These are phyloP conservation scores for Claviceps humidiphila DNA, from an alignment of 2,329 filamentous ascomycete species.

Conservation along the genomic window DNA sequence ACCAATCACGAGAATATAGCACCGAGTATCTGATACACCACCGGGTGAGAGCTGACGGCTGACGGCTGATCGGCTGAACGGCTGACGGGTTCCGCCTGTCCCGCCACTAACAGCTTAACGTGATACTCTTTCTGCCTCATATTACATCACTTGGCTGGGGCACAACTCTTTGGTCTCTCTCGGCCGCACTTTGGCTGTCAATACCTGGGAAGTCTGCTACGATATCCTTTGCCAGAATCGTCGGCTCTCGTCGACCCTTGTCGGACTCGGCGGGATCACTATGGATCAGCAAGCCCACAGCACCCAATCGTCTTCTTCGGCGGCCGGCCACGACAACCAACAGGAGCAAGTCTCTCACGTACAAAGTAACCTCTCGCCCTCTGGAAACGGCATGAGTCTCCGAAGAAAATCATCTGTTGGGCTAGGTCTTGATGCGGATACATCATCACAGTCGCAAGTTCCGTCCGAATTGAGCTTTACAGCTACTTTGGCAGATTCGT, in stretches of 20 bases:
- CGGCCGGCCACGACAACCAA: constrained; percentile 25
- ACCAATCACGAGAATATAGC: neutral
- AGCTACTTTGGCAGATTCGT: constrained; percentile 14
- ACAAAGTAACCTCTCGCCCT: constrained; percentile 49
- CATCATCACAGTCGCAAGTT: constrained; percentile 25
- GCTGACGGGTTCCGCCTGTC: too few species aligned
- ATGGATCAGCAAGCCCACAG: constrained; percentile 30
- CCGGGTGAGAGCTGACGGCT: neutral
- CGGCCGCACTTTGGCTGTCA: constrained; percentile 24
- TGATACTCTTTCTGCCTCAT: constrained; percentile 7
- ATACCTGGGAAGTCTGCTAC: constrained; percentile 34
- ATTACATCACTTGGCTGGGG: constrained; percentile 11
- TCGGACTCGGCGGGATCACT: constrained; percentile 15
- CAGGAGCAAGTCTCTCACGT: constrained; percentile 45
- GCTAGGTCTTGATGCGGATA: constrained; percentile 46
- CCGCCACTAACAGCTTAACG: neutral
- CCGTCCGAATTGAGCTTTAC: constrained; percentile 21
- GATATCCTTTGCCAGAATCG: constrained; percentile 8
- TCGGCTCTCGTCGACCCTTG: neutral
- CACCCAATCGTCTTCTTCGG: constrained; percentile 52
- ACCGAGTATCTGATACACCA: neutral
- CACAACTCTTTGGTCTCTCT: constrained; percentile 11
- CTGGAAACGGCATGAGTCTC: constrained; percentile 39
- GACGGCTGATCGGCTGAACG: too few species aligned
- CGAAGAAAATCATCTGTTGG: constrained; percentile 33